These are phyloP conservation scores for Trametes cingulata DNA, from an alignment of 768 basidiomycete species.

Conservation along the genomic window DNA sequence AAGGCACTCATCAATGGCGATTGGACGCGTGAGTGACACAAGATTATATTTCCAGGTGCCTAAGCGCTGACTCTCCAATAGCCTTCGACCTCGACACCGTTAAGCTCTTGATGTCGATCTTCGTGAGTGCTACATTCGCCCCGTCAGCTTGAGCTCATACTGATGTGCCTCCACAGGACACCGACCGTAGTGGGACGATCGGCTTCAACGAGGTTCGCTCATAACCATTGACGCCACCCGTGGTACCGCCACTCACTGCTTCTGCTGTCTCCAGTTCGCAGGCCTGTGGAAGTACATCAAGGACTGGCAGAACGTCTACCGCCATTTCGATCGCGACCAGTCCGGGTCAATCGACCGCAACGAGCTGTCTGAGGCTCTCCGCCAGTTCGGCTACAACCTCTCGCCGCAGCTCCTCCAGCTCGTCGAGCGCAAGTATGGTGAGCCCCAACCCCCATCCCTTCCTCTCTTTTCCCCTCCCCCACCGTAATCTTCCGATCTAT, in stretches of 20 bases:
- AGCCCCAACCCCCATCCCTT: constrained; percentile 22
- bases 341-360: constrained; percentile 74
- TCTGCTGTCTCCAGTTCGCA: constrained; percentile 46
- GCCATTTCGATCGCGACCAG: constrained; percentile 80
- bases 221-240: background rate
- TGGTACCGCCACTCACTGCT: background rate
- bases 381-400: constrained; percentile 78
- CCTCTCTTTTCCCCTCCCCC: background rate
- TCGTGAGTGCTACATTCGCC: constrained; percentile 48
- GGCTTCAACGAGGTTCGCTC: constrained; percentile 71
- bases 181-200: constrained; percentile 75
- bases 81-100: constrained; percentile 87
- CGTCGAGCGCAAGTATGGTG: constrained; percentile 81
- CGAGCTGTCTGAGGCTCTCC: constrained; percentile 70
- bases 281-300: constrained; percentile 86
- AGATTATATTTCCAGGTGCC: background rate
- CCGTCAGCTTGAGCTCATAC: background rate
- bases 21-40: constrained; percentile 66
- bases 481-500: background rate
- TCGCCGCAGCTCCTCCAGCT: constrained; percentile 64
- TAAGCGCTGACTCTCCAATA: constrained; percentile 26
- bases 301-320: constrained; percentile 87
- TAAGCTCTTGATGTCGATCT: constrained; percentile 81
- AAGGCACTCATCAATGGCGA: constrained; percentile 60
- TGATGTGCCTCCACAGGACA: constrained; percentile 46